Conservation (phyloP, 106 monocot species). For the Ottelia alismoides region DNA sequence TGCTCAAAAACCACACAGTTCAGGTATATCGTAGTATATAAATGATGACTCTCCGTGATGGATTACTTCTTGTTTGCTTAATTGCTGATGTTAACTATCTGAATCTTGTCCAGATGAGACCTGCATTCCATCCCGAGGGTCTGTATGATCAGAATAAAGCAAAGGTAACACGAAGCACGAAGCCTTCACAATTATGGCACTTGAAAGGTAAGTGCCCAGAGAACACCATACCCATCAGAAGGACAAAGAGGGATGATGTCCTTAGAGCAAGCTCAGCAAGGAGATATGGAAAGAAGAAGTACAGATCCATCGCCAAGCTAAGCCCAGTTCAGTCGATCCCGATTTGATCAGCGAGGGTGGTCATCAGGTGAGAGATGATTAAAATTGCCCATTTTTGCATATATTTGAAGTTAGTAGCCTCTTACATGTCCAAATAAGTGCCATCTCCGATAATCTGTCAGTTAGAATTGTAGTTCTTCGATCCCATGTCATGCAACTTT, state of each 20-base stretch:
- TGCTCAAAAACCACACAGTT: conserved; percentile 74
- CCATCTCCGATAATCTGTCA: no score
- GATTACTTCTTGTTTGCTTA: no score
- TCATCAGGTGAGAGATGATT: conserved; percentile 62
- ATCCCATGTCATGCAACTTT: no score
- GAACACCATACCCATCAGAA: conserved; percentile 80
- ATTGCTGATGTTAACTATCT: no score
- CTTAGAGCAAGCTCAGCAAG: conserved; percentile 58
- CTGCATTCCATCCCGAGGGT: conserved; percentile 61
- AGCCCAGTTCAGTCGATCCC: conserved; percentile 44
- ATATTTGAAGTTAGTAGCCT: neutral
- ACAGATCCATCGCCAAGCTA: conserved; percentile 28
- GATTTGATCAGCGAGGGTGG: conserved; percentile 62
- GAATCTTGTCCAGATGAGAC: conserved; percentile 81
- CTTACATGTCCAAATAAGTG: no score
- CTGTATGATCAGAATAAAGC: conserved; percentile 33
- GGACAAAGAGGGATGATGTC: conserved; percentile 63
- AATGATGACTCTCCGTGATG: no score
- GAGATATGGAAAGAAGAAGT: conserved; percentile 72
- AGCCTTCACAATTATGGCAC: conserved; percentile 62
- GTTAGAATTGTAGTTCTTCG: no score
- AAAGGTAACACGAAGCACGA: conserved; percentile 7
- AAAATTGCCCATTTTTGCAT: neutral
- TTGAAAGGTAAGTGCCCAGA: conserved; percentile 64
- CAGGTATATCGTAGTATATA: no score